phyloP scores from a whole-genome alignment of 306 rosid species.

The Mimosa bimucronata region DNA sequence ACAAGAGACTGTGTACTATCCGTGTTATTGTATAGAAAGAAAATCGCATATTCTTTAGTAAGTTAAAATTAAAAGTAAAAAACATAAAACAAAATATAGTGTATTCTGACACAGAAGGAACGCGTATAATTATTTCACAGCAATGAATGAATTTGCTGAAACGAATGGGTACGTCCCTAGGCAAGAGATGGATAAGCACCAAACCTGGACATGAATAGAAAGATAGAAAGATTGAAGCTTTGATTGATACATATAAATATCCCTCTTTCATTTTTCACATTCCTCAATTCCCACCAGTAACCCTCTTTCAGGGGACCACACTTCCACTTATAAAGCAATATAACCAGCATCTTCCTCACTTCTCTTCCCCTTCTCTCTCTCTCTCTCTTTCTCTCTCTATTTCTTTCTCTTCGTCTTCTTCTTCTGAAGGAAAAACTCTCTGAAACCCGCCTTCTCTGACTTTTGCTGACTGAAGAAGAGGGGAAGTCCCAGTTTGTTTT shows the following conservation, averaged over 20 bases:
- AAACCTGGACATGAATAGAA: not conserved
- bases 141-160: not conserved
- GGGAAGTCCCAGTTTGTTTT: not conserved
- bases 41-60: not conserved
- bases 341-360: constrained; percentile 34
- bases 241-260: not conserved
- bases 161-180: not conserved
- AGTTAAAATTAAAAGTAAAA: not conserved
- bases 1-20: no score
- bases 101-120: not conserved
- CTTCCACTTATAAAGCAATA: constrained; percentile 43
- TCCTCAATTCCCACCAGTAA: constrained; percentile 37
- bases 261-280: not conserved
- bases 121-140: not conserved
- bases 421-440: constrained; percentile 12
- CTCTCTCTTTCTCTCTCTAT: not conserved
- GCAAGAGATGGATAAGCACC: not conserved
- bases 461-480: constrained; percentile 13
- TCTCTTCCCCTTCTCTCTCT: not conserved
- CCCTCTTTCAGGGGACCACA: constrained; percentile 23
- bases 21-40: not conserved
- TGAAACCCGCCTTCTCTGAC: constrained; percentile 30
- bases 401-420: not conserved
- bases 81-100: not conserved
- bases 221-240: not conserved